A percentile compares a stretch with the other conserved stretches of the same genome.
These are phyloP conservation scores for Lodderomyces oxycetoniae DNA, from an alignment of 1,139 yeast species.

Conservation along the genomic window DNA sequence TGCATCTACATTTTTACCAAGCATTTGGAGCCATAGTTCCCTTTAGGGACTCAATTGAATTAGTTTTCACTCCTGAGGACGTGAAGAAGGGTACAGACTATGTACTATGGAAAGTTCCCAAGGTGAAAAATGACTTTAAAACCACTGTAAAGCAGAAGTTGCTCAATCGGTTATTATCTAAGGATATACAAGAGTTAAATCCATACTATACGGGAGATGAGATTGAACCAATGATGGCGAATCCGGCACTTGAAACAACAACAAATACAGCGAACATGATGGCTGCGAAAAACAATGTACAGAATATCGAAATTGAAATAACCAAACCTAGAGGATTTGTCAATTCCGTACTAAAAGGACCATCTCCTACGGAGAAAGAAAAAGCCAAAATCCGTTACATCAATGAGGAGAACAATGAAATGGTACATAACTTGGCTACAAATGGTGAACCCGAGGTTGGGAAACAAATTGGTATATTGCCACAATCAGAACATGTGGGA, in stretches of 20 bases:
- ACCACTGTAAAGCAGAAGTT: conserved; percentile 38
- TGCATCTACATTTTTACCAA: too few species aligned
- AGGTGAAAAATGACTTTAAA: conserved; percentile 17
- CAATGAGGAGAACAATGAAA: not conserved
- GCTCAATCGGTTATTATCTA: conserved; percentile 12
- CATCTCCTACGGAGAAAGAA: conserved; percentile 9
- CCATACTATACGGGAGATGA: conserved; percentile 63
- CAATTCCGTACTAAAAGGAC: conserved; percentile 11
- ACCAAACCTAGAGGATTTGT: conserved; percentile 10
- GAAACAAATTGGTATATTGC: too few species aligned
- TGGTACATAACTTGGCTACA: too few species aligned
- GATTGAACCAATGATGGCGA: not conserved
- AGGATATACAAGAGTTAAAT: conserved; percentile 16
- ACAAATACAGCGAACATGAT: conserved; percentile 66
- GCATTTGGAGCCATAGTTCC: conserved; percentile 9
- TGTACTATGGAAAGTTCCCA: conserved; percentile 19
- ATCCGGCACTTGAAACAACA: conserved; percentile 70
- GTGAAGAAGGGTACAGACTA: conserved; percentile 21
- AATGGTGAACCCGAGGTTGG: too few species aligned
- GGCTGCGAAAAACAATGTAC: not conserved
- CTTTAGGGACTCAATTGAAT: conserved; percentile 19
- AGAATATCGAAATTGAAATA: conserved; percentile 8
- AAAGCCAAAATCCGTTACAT: conserved; percentile 5
- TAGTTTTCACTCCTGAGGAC: conserved; percentile 24
- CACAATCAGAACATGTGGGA: conserved; percentile 8